Evolutionary conservation across 2,329 filamentous ascomycete species (phyloP).

Genomic region (Alternaria arborescens): DNA sequence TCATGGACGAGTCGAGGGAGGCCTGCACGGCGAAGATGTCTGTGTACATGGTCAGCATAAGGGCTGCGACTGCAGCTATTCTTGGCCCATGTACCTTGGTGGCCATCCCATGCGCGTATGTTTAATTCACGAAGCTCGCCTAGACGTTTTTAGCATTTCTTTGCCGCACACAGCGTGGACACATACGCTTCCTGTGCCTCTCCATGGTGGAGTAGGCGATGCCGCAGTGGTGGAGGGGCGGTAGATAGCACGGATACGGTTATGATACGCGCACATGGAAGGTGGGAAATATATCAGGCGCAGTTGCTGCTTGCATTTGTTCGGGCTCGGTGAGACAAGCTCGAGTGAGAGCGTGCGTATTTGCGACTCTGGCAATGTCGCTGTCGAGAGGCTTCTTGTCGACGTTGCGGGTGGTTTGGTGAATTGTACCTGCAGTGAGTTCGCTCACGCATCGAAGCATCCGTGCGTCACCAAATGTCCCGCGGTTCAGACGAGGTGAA

Average conservation of each 20-base stretch:
- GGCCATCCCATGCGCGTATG: constrained; percentile 85
- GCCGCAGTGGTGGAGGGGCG: constrained; percentile 47
- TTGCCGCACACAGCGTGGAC: not conserved
- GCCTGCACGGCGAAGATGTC: constrained; percentile 80
- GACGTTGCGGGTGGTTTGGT: constrained; percentile 19
- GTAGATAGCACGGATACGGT: constrained; percentile 41
- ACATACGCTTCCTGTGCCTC: constrained; percentile 59
- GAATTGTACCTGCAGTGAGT: constrained; percentile 37
- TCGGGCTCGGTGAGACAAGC: constrained; percentile 32
- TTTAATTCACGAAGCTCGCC: constrained; percentile 93
- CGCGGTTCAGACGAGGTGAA: constrained; percentile 9
- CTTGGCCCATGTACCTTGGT: constrained; percentile 70
- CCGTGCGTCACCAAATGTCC: constrained; percentile 24
- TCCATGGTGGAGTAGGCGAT: constrained; percentile 55
- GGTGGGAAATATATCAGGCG: constrained; percentile 43
- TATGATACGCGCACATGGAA: constrained; percentile 50
- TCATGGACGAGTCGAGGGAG: constrained; percentile 91
- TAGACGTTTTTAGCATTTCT: constrained; percentile 53
- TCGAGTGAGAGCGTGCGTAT: constrained; percentile 28
- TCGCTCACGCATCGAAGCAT: constrained; percentile 26
- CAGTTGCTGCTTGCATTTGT: constrained; percentile 48
- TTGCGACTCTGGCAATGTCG: constrained; percentile 26
- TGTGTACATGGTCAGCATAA: constrained; percentile 51
- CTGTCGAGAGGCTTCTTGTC: constrained; percentile 16
- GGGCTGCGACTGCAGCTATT: constrained; percentile 14